A percentile compares a stretch with the other conserved stretches of the same genome.
phyloP scores from a whole-genome alignment of 2,329 filamentous ascomycete species.

The Pezicula radicicola region DNA sequence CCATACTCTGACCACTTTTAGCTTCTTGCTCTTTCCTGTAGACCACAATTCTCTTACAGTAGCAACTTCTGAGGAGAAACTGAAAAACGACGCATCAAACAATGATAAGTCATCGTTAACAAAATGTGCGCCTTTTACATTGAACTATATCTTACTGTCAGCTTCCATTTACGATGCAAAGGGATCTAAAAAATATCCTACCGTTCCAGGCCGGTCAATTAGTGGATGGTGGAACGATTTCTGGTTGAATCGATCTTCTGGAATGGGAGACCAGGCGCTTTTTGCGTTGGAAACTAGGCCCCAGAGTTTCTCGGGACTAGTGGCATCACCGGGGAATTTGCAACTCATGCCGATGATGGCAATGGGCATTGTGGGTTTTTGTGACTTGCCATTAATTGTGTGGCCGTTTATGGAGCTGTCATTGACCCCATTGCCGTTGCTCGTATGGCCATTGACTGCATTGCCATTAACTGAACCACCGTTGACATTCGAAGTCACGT shows the following conservation, averaged over 20 bases:
- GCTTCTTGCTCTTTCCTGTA: neutral
- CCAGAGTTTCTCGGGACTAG: slow-evolving; percentile 42
- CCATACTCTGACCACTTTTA: slow-evolving; percentile 1
- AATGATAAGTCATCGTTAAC: slow-evolving; percentile 27
- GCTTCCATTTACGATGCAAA: too few relatives aligned
- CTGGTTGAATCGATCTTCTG: slow-evolving; percentile 39
- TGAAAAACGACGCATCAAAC: slow-evolving; percentile 38
- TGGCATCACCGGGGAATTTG: slow-evolving; percentile 34
- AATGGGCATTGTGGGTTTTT: slow-evolving; percentile 11
- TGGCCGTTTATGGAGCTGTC: too few relatives aligned
- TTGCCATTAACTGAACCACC: too few relatives aligned
- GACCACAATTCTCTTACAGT: too few relatives aligned
- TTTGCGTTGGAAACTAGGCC: slow-evolving; percentile 38
- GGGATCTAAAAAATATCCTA: neutral
- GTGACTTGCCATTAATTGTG: too few relatives aligned
- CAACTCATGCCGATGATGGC: slow-evolving; percentile 34
- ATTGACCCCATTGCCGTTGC: too few relatives aligned
- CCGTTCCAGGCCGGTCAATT: slow-evolving; percentile 39
- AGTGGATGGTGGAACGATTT: slow-evolving; percentile 50
- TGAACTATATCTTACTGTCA: neutral
- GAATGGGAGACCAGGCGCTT: slow-evolving; percentile 41
- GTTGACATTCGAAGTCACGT: too few relatives aligned
- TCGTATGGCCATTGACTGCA: too few relatives aligned
- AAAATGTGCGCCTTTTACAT: slow-evolving; percentile 21
- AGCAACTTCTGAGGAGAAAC: slow-evolving; percentile 31